Percentiles rank a stretch among this genome's conserved stretches.
Evolutionary conservation across 2,329 filamentous ascomycete species (phyloP).

Genomic region (Lasiodiplodia sp.): DNA sequence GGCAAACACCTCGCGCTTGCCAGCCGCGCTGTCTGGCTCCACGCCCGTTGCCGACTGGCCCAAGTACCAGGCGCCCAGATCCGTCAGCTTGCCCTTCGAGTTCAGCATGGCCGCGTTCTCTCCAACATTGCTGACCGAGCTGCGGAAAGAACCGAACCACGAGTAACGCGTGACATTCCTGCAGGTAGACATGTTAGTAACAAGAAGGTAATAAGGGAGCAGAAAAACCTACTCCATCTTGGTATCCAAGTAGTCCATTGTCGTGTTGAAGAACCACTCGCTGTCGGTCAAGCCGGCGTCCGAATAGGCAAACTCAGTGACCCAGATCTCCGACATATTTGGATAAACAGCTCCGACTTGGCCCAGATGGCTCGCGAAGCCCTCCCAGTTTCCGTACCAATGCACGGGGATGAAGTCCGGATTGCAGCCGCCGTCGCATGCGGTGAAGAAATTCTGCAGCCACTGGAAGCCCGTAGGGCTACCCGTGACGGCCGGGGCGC

Average conservation of each 20-base stretch:
- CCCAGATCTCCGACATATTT: conserved; percentile 69
- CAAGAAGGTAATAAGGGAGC: not conserved
- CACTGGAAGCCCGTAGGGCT: conserved; percentile 67
- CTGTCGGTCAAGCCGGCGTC: conserved; percentile 64
- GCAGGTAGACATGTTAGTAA: conserved; percentile 1
- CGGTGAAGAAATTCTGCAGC: conserved; percentile 70
- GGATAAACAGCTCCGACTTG: no score
- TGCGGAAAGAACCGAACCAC: conserved; percentile 78
- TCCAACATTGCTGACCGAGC: conserved; percentile 74
- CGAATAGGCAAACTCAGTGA: conserved; percentile 76
- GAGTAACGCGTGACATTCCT: conserved; percentile 71
- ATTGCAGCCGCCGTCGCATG: conserved; percentile 58
- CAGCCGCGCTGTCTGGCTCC: conserved; percentile 42
- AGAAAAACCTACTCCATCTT: conserved; percentile 6
- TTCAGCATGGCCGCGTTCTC: conserved; percentile 75
- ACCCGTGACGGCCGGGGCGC: conserved; percentile 75
- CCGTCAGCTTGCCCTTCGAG: conserved; percentile 71
- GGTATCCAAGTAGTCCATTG: conserved; percentile 71
- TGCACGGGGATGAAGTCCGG: conserved; percentile 61
- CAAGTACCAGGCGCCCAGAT: conserved; percentile 82
- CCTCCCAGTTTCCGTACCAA: conserved; percentile 71
- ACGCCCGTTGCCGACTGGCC: conserved; percentile 56
- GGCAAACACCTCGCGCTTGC: conserved; percentile 25
- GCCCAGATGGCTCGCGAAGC: conserved; percentile 71
- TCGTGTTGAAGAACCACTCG: conserved; percentile 73